Base-by-base conservation (phyloP, 2,329 filamentous ascomycete genomes). In the Aspergillus candidus region DNA sequence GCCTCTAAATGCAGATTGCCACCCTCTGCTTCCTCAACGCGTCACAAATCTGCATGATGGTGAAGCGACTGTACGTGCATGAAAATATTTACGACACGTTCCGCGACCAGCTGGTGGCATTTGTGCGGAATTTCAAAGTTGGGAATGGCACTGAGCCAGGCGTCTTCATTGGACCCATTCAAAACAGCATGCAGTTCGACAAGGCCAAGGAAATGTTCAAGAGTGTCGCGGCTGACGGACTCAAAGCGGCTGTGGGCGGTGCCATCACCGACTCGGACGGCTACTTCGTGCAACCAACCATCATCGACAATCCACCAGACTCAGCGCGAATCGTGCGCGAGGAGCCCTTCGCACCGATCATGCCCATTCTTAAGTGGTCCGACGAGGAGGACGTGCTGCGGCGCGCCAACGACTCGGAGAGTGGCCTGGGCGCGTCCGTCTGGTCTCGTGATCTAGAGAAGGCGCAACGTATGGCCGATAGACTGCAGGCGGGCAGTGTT, bases 181-280 rank as follows among this genome's bases (percentile, higher is more conserved):
- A 82, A 48, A 86, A 86, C 62, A 64, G 72, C 51, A 76, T 80
- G 73, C 83, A 86, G 61, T 85, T 74, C 56, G 76, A 82, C 37
- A 74, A 74, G 17, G 77, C 81, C 18, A 76, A 75, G 54, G 61
- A 68, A 11, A 74, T 82, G 48, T 72, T 84, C 41, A 69, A 70
- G 8, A 76, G 81, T 39, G 77, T 75, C 46, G 71, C 74, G 54
- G 68, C 70, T 49, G 73, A 76, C 32, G 75, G 76, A 38, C 72
- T 76, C 52, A 72, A 73, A 11, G 69, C 79, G 35, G 74, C 73
- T 1, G 53, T 72, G 11, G 77, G 76, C 10, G 77, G 77, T 35
- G 60, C 67, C 43, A 29, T 67, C 55, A 38, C 69, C 70, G 53
- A 57, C 3, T 65, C 62, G 3, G 62, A 73, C 40, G 80, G 78